These are phyloP conservation scores for Ophiognomonia clavigignenti-juglandacearum DNA, from an alignment of 2,329 filamentous ascomycete species.

Conservation along the genomic window DNA sequence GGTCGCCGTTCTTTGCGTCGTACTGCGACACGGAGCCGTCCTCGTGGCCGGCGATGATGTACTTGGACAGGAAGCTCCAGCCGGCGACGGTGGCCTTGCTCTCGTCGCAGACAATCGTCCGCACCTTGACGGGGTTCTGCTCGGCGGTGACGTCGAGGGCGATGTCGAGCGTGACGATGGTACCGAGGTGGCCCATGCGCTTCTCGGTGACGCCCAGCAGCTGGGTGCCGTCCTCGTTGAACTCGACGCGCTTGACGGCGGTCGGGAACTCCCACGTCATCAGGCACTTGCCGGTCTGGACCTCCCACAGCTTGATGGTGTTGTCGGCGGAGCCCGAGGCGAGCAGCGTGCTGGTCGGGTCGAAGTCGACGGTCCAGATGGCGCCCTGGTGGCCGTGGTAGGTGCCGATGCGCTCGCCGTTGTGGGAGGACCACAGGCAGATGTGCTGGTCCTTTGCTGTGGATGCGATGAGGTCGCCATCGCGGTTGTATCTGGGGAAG, in stretches of 20 bases:
- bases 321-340: conserved; percentile 97
- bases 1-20: conserved; percentile 86
- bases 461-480: conserved; percentile 96
- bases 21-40: conserved; percentile 89
- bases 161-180: conserved; percentile 90
- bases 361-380: conserved; percentile 97
- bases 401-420: conserved; percentile 94
- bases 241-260: conserved; percentile 96
- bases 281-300: conserved; percentile 85
- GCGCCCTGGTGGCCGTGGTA: conserved; percentile 97
- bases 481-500: conserved; percentile 69
- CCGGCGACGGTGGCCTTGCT: conserved; percentile 97
- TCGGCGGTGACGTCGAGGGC: conserved; percentile 69
- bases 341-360: conserved; percentile 85
- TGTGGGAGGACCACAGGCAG: conserved; percentile 95
- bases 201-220: conserved; percentile 96
- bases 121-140: conserved; percentile 75
- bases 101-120: conserved; percentile 90
- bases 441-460: conserved; percentile 94
- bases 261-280: conserved; percentile 98
- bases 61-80: conserved; percentile 91
- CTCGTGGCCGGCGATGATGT: conserved; percentile 96
- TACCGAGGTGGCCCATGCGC: conserved; percentile 93
- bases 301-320: conserved; percentile 95
- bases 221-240: conserved; percentile 87